phyloP scores from a whole-genome alignment of 2,329 filamentous ascomycete species.

The Alternaria gansuensis region DNA sequence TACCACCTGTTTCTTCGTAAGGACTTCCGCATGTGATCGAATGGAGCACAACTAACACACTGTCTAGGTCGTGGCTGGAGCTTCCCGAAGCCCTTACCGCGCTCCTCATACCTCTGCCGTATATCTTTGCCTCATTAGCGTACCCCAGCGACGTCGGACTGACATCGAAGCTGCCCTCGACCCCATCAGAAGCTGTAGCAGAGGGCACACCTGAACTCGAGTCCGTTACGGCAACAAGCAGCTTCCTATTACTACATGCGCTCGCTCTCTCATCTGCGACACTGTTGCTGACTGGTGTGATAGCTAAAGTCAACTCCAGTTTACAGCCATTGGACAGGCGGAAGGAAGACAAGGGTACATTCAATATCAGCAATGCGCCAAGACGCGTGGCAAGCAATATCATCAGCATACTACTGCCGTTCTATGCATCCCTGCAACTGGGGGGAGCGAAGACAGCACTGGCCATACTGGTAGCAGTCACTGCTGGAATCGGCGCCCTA shows the following conservation, averaged over 20 bases:
- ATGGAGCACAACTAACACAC: conserved; percentile 9
- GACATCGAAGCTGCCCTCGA: conserved; percentile 29
- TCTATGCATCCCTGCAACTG: conserved; percentile 65
- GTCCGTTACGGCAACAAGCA: conserved; percentile 15
- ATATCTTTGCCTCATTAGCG: conserved; percentile 58
- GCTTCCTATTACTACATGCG: conserved; percentile 54
- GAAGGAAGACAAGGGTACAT: conserved; percentile 39
- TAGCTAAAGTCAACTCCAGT: conserved; percentile 47
- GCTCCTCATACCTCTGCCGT: conserved; percentile 61
- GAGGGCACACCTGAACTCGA: conserved; percentile 27
- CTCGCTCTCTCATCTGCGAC: conserved; percentile 59
- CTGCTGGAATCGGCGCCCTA: conserved; percentile 55
- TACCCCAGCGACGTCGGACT: conserved; percentile 46
- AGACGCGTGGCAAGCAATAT: conserved; percentile 46
- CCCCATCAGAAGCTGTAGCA: conserved; percentile 37
- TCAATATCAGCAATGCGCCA: conserved; percentile 21
- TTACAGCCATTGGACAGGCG: conserved; percentile 48
- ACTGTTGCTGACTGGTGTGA: conserved; percentile 56
- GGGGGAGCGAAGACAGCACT: conserved; percentile 64
- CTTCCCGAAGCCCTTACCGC: conserved; percentile 61
- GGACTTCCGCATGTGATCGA: conserved; percentile 6
- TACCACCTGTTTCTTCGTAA: conserved; percentile 33
- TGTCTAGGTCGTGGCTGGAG: conserved; percentile 44
- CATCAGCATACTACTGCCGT: conserved; percentile 60
- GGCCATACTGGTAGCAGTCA: conserved; percentile 58